Percentiles rank a stretch among this genome's conserved stretches.
Conservation (phyloP, 768 basidiomycete genomes). For the Pisolithus tinctorius region DNA sequence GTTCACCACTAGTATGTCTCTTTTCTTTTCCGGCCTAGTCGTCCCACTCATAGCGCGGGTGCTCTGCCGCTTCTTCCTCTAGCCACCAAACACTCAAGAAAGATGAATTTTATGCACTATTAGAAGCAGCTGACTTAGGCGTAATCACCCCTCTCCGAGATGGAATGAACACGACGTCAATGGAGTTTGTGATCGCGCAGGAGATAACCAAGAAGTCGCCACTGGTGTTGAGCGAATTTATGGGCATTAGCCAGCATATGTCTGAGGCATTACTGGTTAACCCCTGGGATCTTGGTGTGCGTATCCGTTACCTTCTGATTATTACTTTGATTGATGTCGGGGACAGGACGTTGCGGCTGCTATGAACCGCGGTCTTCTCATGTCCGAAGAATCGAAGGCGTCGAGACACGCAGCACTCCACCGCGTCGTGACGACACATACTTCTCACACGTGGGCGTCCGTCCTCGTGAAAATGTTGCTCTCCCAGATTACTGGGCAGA, state of each 20-base stretch:
- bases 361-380: conserved; percentile 81
- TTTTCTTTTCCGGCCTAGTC: neutral
- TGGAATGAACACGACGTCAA: conserved; percentile 98
- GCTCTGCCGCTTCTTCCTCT: neutral
- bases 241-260: conserved; percentile 95
- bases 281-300: conserved; percentile 89
- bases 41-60: no score
- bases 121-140: conserved; percentile 89
- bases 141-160: conserved; percentile 94
- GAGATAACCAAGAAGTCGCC: conserved; percentile 77
- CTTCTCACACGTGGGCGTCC: conserved; percentile 92
- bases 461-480: conserved; percentile 85
- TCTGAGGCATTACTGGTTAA: conserved; percentile 84
- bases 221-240: conserved; percentile 92
- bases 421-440: conserved; percentile 85
- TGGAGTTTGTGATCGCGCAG: conserved; percentile 98
- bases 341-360: conserved; percentile 77
- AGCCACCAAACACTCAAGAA: conserved; percentile 97
- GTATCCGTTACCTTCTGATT: conserved; percentile 16
- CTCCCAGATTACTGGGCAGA: conserved; percentile 70
- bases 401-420: conserved; percentile 69
- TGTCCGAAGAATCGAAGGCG: conserved; percentile 72
- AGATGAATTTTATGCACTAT: conserved; percentile 94
- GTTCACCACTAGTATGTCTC: conserved; percentile 93
- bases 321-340: neutral